Percentiles rank a stretch among this genome's conserved stretches.
Conservation (phyloP, 495 filamentous ascomycete genomes). For the Annulohypoxylon moriforme region DNA sequence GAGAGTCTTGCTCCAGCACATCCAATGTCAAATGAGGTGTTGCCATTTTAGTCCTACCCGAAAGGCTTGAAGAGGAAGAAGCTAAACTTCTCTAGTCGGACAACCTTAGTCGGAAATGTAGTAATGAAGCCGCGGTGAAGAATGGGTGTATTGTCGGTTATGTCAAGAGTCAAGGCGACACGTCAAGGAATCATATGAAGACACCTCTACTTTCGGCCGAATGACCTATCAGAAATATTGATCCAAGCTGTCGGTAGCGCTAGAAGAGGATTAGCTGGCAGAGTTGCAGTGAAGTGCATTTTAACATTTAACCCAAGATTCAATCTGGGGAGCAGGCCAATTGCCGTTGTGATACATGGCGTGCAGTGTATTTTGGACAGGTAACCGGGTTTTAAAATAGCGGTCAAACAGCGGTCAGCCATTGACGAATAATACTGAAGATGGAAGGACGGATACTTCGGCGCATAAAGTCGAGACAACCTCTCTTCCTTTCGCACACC, state of each 20-base stretch:
- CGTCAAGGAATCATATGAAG: constrained; percentile 28
- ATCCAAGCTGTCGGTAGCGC: constrained; percentile 22
- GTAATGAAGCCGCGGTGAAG: constrained; percentile 1
- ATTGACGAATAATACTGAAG: constrained; percentile 7
- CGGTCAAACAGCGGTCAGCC: constrained; percentile 26
- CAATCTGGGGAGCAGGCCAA: constrained; percentile 15
- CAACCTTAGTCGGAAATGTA: constrained; percentile 8
- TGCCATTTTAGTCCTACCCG: neutral
- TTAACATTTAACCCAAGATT: neutral
- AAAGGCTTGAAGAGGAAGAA: constrained; percentile 9
- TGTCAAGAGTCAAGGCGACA: constrained; percentile 14
- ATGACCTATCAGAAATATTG: constrained; percentile 17
- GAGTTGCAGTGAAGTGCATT: neutral
- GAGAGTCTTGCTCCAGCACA: neutral
- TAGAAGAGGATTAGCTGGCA: neutral
- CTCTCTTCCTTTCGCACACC: constrained; percentile 1
- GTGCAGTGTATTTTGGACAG: constrained; percentile 13
- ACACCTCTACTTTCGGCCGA: constrained; percentile 11
- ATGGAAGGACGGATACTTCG: neutral
- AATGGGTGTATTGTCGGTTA: neutral
- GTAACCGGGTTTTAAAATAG: constrained; percentile 2
- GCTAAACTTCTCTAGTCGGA: neutral
- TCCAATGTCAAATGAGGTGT: neutral
- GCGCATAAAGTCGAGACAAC: neutral
- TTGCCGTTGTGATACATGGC: constrained; percentile 6